phyloP scores from a whole-genome alignment of 2,329 filamentous ascomycete species.

The Claviceps africana region DNA sequence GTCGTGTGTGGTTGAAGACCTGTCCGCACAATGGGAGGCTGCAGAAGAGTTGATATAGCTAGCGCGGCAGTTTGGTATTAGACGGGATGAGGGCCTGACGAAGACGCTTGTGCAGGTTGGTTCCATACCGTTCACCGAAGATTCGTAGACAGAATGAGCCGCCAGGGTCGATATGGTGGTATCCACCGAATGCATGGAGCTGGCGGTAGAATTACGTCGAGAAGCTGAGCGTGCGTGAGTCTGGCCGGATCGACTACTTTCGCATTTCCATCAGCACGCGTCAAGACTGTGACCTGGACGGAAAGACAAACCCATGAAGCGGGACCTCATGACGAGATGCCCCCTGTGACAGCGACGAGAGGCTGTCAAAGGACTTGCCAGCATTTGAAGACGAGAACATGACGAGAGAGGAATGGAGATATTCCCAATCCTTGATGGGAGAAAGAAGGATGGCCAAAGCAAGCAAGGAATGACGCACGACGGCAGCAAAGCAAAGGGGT shows the following conservation, averaged over 20 bases:
- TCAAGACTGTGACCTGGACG: conserved; percentile 4
- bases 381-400: conserved; percentile 48
- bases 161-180: conserved; percentile 44
- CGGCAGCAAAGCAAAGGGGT: conserved; percentile 10
- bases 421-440: not conserved
- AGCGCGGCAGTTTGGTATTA: not conserved
- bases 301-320: conserved; percentile 45
- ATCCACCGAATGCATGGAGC: conserved; percentile 78
- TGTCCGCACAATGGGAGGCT: conserved; percentile 78
- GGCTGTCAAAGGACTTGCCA: conserved; percentile 52
- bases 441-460: not conserved
- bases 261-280: conserved; percentile 11
- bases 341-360: conserved; percentile 38
- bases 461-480: not conserved
- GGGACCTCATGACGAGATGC: conserved; percentile 37
- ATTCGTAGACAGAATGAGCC: conserved; percentile 48
- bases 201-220: conserved; percentile 69
- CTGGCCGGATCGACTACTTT: conserved; percentile 29
- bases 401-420: conserved; percentile 17
- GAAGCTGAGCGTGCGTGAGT: conserved; percentile 32
- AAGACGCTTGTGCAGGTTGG: not conserved
- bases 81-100: not conserved
- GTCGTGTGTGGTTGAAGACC: conserved; percentile 69
- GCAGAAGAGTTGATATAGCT: conserved; percentile 89
- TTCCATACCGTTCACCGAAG: conserved; percentile 62